A percentile compares a stretch with the other conserved stretches of the same genome.
Evolutionary conservation across 2,329 filamentous ascomycete genomes (phyloP).

Genomic region (Phyllosticta citrichinensis): DNA sequence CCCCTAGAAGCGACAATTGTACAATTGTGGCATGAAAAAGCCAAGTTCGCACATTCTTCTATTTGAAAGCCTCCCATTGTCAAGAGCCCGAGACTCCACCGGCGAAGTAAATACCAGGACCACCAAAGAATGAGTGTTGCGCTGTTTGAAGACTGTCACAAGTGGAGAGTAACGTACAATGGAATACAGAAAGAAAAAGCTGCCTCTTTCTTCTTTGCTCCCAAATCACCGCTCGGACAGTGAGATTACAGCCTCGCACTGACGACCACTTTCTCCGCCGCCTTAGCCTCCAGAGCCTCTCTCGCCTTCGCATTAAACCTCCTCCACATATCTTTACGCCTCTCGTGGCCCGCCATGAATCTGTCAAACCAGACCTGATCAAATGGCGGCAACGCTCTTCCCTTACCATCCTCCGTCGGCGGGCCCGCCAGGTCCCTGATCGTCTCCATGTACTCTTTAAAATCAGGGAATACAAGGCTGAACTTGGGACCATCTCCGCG

Average conservation of each 20-base stretch:
- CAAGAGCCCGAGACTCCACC: no score
- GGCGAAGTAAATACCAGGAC: no score
- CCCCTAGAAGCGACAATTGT: no score
- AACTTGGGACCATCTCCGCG: conserved; percentile 51
- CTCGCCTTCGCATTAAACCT: conserved; percentile 36
- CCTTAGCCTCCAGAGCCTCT: conserved; percentile 1
- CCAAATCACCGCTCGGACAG: neutral
- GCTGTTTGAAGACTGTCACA: no score
- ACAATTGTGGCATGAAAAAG: no score
- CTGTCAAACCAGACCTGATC: conserved; percentile 37
- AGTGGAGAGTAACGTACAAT: no score
- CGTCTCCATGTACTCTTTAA: conserved; percentile 55
- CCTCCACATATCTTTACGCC: conserved; percentile 49
- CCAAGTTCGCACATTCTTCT: no score
- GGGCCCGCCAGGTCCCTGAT: conserved; percentile 42
- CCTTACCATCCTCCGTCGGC: conserved; percentile 29
- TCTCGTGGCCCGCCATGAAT: conserved; percentile 47
- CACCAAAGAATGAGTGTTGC: no score
- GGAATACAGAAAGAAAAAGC: no score
- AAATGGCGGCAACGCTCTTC: conserved; percentile 36
- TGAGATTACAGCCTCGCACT: neutral
- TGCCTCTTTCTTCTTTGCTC: no score
- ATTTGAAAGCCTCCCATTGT: no score
- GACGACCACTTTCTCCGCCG: neutral
- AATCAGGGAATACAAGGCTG: conserved; percentile 49